Base-by-base conservation (phyloP, 371 early-diverging fungal genomes). In the Fennellomyces sp. region DNA sequence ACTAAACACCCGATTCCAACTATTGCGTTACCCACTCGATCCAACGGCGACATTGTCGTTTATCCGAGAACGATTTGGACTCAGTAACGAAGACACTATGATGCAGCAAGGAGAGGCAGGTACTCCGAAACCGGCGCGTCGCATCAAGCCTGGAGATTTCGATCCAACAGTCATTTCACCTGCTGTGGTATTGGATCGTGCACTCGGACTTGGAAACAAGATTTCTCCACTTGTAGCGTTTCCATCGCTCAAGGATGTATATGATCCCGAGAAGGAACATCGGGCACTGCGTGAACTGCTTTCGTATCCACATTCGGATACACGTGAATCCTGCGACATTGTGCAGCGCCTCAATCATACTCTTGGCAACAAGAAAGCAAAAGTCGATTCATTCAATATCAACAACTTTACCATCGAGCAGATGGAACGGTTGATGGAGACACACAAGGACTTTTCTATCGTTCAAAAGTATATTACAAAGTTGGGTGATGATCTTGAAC, bases 1-100 rank as follows among this genome's bases (percentile, higher is more conserved):
- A 35, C 64, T 80, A 13, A 35, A 56, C 4, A 61, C 73, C n/a
- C 72, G 80, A 2, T 76, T 66, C 52, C 48, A 75, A 19, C 39
- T 80, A 4, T 56, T 80, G 36, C 50, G 58, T 17, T 80, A 71
- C 30, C 66, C 72, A 1, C 48, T 80, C 26, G 54, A 75, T 26
- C 56, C 65, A 0, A 23, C 45, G 4, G 39, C 42, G 0, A 62
- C 75, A 0, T 49, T 55, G 2, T 53, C 70, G 7, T 76, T 60
- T 42, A 61, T 80, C 45, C 61, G 62, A 6, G 60, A 63, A 5
- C 41, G 47, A 2, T 49, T 75, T 21, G 21, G 49, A 2, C 35
- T 73, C 8, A 1, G 12, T 5, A 3, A 17, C 19, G 41, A 41
- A n/a, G 41, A 41, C 19, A 19, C 3, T 38, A 39, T 4, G 39